Percentiles rank a stretch among this genome's conserved stretches.
Conservation (phyloP, 768 basidiomycete species). For the Termitomyces sp. region DNA sequence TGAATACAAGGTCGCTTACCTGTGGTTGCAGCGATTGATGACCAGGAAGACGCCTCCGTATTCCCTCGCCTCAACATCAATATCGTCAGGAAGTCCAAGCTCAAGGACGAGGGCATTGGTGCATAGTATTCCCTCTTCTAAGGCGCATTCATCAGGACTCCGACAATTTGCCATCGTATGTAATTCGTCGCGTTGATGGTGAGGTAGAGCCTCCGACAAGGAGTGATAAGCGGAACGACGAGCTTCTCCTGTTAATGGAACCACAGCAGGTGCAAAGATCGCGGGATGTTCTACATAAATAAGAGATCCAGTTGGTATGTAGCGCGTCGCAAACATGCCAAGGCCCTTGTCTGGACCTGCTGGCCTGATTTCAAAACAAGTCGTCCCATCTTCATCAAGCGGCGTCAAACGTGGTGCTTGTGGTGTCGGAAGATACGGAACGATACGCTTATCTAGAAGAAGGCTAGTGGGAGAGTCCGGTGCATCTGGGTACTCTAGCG, state of each 20-base stretch:
- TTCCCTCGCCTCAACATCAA: conserved; percentile 18
- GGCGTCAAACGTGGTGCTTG: conserved; percentile 2
- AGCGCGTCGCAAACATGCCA: conserved; percentile 23
- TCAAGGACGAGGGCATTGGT: conserved; percentile 39
- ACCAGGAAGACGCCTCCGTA: conserved; percentile 39
- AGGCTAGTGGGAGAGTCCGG: conserved; percentile 8
- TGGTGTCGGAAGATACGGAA: conserved; percentile 8
- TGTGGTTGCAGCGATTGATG: conserved; percentile 41
- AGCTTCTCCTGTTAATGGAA: conserved; percentile 9
- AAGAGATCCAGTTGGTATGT: conserved; percentile 18
- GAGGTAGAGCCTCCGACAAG: conserved; percentile 17
- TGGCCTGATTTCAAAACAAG: conserved; percentile 15
- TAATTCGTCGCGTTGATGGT: conserved; percentile 14
- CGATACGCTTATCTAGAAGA: conserved; percentile 11
- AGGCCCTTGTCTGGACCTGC: conserved; percentile 20
- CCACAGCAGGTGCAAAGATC: conserved; percentile 19
- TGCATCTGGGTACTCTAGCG: conserved; percentile 6
- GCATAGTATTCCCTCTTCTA: conserved; percentile 36
- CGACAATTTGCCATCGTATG: conserved; percentile 21
- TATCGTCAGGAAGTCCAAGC: conserved; percentile 22
- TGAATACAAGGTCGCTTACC: conserved; percentile 18
- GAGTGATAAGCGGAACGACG: conserved; percentile 17
- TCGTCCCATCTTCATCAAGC: conserved; percentile 7
- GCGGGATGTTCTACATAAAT: conserved; percentile 24
- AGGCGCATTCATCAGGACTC: conserved; percentile 24